These are phyloP conservation scores for Myxozyma neotropica DNA, from an alignment of 805 yeast genomes.

Conservation along the genomic window DNA sequence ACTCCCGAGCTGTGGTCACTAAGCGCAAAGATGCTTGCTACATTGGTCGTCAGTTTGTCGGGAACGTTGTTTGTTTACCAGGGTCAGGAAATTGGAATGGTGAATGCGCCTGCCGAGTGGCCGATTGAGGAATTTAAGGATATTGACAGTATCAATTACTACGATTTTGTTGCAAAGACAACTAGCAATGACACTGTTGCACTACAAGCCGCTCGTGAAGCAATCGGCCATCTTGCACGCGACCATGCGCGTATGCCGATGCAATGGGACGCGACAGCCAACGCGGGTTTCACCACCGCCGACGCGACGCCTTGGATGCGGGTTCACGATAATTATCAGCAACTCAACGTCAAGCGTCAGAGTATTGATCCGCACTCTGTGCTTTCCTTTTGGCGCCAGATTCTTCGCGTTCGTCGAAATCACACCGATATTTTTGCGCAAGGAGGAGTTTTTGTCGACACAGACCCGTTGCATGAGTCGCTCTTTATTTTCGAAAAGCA, in stretches of 20 bases:
- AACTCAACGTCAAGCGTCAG: slow-evolving; percentile 54
- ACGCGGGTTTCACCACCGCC: slow-evolving; percentile 50
- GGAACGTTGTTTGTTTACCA: slow-evolving; percentile 62
- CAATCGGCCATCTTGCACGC: no score
- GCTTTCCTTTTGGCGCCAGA: slow-evolving; percentile 50
- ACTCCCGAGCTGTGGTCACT: slow-evolving; percentile 42
- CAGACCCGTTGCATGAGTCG: no score
- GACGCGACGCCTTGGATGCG: slow-evolving; percentile 58
- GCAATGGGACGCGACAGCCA: slow-evolving; percentile 50
- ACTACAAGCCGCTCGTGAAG: no score
- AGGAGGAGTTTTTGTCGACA: no score
- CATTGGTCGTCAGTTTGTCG: slow-evolving; percentile 51
- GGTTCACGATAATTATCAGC: slow-evolving; percentile 52
- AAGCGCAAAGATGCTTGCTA: slow-evolving; percentile 54
- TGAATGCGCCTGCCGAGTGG: slow-evolving; percentile 53
- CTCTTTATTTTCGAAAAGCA: no score
- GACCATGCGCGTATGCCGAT: slow-evolving; percentile 58
- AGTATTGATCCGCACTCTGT: slow-evolving; percentile 51
- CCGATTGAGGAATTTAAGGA: slow-evolving; percentile 54
- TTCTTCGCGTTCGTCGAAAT: slow-evolving; percentile 49
- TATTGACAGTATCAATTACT: slow-evolving; percentile 45
- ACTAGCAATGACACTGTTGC: slow-evolving; percentile 39
- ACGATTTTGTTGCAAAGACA: slow-evolving; percentile 37
- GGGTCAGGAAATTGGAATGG: slow-evolving; percentile 64
- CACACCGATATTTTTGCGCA: slow-evolving; percentile 48